These are phyloP conservation scores for Ustilago curta DNA, from an alignment of 1,284 basidiomycete species.

Conservation along the genomic window DNA sequence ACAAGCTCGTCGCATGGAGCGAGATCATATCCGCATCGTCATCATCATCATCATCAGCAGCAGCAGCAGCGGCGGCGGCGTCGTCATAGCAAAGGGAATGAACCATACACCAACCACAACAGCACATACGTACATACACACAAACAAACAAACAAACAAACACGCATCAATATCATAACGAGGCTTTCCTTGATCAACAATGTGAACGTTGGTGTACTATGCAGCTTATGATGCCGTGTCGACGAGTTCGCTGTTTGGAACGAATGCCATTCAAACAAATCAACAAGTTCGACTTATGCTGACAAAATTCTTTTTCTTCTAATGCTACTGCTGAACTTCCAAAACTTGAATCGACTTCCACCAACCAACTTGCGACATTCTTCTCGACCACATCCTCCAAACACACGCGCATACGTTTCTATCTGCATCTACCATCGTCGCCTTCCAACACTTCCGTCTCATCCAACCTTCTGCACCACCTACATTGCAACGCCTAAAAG, in stretches of 20 bases:
- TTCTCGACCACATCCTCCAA: neutral
- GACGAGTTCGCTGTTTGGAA: conserved; percentile 6
- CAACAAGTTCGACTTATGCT: conserved; percentile 12
- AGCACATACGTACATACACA: too few species aligned
- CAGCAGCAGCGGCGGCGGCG: too few species aligned
- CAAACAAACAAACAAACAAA: too few species aligned
- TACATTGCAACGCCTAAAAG: conserved; percentile 32
- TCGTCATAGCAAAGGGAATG: neutral
- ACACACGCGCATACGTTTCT: conserved; percentile 3
- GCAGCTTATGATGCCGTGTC: neutral
- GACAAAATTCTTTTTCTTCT: conserved; percentile 20
- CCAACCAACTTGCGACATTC: neutral
- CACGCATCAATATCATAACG: too few species aligned
- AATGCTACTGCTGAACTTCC: neutral
- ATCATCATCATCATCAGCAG: conserved; percentile 6
- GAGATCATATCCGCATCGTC: too few species aligned
- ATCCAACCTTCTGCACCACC: conserved; percentile 3
- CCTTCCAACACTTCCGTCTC: conserved; percentile 5
- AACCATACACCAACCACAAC: too few species aligned
- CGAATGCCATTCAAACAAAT: neutral
- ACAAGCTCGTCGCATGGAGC: conserved; percentile 10
- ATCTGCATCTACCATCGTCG: neutral
- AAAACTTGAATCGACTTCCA: neutral
- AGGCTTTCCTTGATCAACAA: neutral
- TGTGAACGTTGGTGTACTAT: too few species aligned